These are phyloP conservation scores for Penicillium paradoxum DNA, from an alignment of 495 filamentous ascomycete species.

Conservation along the genomic window DNA sequence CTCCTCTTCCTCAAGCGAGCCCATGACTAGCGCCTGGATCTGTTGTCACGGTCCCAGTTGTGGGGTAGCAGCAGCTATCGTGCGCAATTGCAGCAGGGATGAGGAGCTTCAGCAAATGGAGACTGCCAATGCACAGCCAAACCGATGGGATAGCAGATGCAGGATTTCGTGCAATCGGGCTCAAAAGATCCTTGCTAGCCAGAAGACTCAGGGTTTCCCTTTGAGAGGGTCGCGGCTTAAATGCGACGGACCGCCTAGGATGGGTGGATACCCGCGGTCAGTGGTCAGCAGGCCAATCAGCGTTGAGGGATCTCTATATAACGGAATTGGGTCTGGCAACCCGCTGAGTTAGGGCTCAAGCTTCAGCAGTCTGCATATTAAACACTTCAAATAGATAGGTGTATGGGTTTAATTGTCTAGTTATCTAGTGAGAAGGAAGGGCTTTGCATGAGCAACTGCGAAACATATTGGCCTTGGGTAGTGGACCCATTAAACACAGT, in stretches of 20 bases:
- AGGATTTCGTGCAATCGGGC: not conserved
- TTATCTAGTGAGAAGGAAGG: no score
- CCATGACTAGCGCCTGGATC: slow-evolving; percentile 18
- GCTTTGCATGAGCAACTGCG: no score
- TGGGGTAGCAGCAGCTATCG: not conserved
- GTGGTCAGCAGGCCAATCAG: not conserved
- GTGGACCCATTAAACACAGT: no score
- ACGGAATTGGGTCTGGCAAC: not conserved
- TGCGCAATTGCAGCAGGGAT: not conserved
- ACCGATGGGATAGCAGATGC: not conserved
- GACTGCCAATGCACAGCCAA: not conserved
- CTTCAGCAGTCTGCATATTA: no score
- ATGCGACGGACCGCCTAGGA: not conserved
- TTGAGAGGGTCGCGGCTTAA: not conserved
- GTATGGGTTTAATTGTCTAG: no score
- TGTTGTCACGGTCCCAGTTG: not conserved
- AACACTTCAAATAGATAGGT: no score
- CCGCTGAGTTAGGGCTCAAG: no score
- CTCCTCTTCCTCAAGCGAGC: slow-evolving; percentile 45
- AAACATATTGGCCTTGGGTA: no score
- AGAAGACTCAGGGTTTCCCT: not conserved
- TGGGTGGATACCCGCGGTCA: not conserved
- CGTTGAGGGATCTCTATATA: not conserved
- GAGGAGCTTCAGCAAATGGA: not conserved
- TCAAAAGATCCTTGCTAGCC: not conserved